Evolutionary conservation across 78 protist species (phyloP).

Genomic region (Dictyostelium citrinum): DNA sequence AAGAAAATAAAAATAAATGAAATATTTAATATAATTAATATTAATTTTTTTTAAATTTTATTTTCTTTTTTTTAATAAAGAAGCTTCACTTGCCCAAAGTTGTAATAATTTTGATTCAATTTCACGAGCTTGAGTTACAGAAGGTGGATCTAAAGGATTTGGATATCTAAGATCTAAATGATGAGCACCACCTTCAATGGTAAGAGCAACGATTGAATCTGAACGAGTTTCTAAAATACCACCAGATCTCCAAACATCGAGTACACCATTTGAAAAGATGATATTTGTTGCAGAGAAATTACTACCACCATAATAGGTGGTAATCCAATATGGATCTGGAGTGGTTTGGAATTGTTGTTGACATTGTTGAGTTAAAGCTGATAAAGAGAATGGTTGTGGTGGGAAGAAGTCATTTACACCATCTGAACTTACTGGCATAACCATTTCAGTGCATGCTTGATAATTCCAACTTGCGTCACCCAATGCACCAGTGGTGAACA

Average conservation of each 20-base stretch:
- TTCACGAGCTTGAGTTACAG: conserved; percentile 34
- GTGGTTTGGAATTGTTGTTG: background rate
- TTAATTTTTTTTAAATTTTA: background rate
- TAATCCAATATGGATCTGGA: conserved; percentile 70
- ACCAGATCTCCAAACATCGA: conserved; percentile 85
- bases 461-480: conserved; percentile 52
- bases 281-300: conserved; percentile 50
- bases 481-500: background rate
- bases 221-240: conserved; percentile 45
- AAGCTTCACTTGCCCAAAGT: conserved; percentile 23
- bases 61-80: conserved; percentile 30
- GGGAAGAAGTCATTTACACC: conserved; percentile 79
- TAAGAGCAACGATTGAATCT: background rate
- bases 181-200: conserved; percentile 87
- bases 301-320: conserved; percentile 33
- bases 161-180: conserved; percentile 81
- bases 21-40: no score
- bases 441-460: conserved; percentile 87
- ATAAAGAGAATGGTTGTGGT: background rate
- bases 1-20: no score
- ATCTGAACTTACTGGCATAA: conserved; percentile 53
- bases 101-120: conserved; percentile 11
- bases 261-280: conserved; percentile 65
- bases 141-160: conserved; percentile 65
- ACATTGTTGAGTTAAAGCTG: conserved; percentile 30